Evolutionary conservation across 148 eudicot species (phyloP).

Genomic region (Rhododendron ferrugineum): DNA sequence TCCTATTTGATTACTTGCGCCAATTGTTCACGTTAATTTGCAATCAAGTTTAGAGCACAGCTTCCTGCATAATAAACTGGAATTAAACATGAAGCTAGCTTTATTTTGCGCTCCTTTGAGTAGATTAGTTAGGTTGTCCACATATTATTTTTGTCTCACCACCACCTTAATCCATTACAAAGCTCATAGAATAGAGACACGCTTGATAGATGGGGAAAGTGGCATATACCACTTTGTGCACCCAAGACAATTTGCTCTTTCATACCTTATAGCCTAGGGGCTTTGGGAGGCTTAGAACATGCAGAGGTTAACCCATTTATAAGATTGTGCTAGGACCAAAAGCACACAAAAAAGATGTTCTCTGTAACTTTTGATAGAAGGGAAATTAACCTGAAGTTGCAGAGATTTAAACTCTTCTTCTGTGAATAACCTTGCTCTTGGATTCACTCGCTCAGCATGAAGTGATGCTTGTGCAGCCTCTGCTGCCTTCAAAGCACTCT

Average conservation of each 20-base stretch:
- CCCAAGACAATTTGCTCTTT: not conserved
- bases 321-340: not conserved
- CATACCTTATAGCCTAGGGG: not conserved
- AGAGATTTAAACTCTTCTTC: slow-evolving; percentile 89
- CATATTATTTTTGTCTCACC: not conserved
- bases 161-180: not conserved
- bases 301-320: not conserved
- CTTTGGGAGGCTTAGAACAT: not conserved
- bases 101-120: not conserved
- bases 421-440: slow-evolving; percentile 52
- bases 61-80: not conserved
- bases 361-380: not conserved
- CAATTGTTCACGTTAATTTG: not conserved
- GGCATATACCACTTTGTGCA: not conserved
- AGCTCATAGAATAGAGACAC: not conserved
- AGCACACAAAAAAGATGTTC: not conserved
- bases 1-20: not conserved
- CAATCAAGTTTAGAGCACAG: not conserved
- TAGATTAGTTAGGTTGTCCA: not conserved
- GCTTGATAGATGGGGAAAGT: not conserved
- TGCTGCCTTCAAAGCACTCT: slow-evolving; percentile 65
- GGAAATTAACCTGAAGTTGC: slow-evolving; percentile 58
- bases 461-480: slow-evolving; percentile 73
- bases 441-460: slow-evolving; percentile 57
- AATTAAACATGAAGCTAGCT: not conserved